Conservation (phyloP, 768 basidiomycete species). For the Termitomyces sp. region DNA sequence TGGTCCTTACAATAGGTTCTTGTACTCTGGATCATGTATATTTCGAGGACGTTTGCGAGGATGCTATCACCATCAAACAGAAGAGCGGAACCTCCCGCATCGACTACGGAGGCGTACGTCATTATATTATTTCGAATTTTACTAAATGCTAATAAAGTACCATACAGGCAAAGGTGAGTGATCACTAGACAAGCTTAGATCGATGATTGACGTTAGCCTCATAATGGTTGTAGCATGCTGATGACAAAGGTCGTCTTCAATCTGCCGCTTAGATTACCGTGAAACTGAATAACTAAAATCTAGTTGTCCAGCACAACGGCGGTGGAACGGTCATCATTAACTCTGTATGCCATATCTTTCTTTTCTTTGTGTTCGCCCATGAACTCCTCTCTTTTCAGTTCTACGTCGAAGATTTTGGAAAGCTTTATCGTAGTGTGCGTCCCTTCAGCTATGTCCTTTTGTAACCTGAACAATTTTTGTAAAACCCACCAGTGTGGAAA, state of each 20-base stretch:
- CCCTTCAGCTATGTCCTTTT: neutral
- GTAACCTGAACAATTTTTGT: neutral
- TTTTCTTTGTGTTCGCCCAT: neutral
- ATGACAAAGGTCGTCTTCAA: constrained; percentile 21
- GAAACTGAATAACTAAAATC: neutral
- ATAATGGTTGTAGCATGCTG: constrained; percentile 18
- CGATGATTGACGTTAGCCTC: neutral
- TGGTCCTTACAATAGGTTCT: constrained; percentile 6
- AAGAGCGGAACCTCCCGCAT: constrained; percentile 28
- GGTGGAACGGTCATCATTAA: constrained; percentile 32
- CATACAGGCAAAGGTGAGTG: constrained; percentile 21
- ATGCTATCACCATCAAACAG: constrained; percentile 31
- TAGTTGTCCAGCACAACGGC: constrained; percentile 32
- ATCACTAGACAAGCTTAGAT: neutral
- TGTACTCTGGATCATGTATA: constrained; percentile 19
- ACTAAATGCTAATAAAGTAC: neutral
- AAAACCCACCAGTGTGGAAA: constrained; percentile 22
- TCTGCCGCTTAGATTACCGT: neutral
- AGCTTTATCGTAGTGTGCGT: constrained; percentile 29
- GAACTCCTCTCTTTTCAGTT: constrained; percentile 18
- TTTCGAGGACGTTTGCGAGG: constrained; percentile 22
- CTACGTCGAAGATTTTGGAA: constrained; percentile 35
- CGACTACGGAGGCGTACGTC: constrained; percentile 31
- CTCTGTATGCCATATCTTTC: constrained; percentile 17
- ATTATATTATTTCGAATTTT: neutral